Conservation (phyloP, 208 protist species). For the Wallacemonas sp. region DNA sequence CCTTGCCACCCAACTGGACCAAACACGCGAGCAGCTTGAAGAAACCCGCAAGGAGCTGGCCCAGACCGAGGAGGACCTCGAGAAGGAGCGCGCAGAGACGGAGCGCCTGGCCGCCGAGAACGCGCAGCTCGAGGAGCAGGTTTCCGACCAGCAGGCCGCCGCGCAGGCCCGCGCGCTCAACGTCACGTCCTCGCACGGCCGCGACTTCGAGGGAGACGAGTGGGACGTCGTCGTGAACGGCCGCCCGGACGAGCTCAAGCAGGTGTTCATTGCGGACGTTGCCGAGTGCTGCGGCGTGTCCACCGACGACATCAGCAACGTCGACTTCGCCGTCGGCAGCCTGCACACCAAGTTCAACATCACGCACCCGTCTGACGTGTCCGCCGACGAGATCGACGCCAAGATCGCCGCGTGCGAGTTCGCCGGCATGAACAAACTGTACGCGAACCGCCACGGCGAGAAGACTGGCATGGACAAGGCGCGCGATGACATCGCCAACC, state of each 20-base stretch:
- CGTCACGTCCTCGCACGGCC: conserved; percentile 23
- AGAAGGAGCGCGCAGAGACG: conserved; percentile 18
- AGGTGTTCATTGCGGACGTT: conserved; percentile 22
- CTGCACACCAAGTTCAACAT: conserved; percentile 28
- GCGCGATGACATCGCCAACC: conserved; percentile 9
- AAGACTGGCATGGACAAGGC: conserved; percentile 19
- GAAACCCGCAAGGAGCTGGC: not conserved
- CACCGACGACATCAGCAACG: conserved; percentile 19
- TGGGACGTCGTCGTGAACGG: conserved; percentile 22
- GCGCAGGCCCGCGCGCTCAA: not conserved
- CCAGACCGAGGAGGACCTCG: conserved; percentile 19
- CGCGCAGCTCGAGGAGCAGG: conserved; percentile 20
- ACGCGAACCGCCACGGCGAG: conserved; percentile 22
- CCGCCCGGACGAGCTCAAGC: conserved; percentile 15
- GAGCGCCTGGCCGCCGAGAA: conserved; percentile 15
- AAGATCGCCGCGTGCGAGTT: conserved; percentile 40
- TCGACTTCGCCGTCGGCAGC: conserved; percentile 20
- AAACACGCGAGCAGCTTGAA: not conserved
- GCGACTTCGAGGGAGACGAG: conserved; percentile 24
- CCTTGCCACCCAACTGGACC: not conserved
- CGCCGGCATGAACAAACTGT: conserved; percentile 26
- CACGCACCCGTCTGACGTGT: conserved; percentile 41
- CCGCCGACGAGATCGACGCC: conserved; percentile 31
- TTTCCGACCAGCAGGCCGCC: not conserved
- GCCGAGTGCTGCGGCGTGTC: conserved; percentile 19